phyloP scores from a whole-genome alignment of 352 stramenopile genomes.

The Phytophthora syringae region DNA sequence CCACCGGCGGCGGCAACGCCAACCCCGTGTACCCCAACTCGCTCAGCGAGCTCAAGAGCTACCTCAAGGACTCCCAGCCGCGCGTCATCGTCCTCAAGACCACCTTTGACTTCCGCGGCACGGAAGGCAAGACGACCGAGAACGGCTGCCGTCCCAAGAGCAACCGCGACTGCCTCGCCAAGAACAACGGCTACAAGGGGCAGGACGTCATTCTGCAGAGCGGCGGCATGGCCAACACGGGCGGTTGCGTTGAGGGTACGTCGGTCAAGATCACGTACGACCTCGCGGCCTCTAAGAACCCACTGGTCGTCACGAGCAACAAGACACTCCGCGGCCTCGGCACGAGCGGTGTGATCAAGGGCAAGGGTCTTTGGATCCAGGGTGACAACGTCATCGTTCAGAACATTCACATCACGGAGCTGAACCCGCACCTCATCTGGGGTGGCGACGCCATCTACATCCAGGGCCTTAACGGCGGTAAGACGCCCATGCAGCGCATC shows the following conservation, averaged over 20 bases:
- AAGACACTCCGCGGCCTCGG: slow-evolving; percentile 40
- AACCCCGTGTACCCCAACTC: slow-evolving; percentile 30
- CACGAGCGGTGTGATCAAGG: slow-evolving; percentile 35
- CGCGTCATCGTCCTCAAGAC: slow-evolving; percentile 40
- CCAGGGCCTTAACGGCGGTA: not conserved
- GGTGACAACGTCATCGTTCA: slow-evolving; percentile 44
- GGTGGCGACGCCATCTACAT: slow-evolving; percentile 34
- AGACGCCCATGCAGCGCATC: slow-evolving; percentile 8
- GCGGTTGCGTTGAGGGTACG: no score
- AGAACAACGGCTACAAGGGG: slow-evolving; percentile 46
- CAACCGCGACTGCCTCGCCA: slow-evolving; percentile 35
- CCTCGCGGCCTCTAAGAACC: slow-evolving; percentile 13
- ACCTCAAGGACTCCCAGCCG: slow-evolving; percentile 25
- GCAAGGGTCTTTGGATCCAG: slow-evolving; percentile 33
- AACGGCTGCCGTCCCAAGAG: slow-evolving; percentile 26
- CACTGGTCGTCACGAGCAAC: slow-evolving; percentile 22
- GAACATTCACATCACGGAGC: slow-evolving; percentile 44
- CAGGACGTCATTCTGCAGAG: slow-evolving; percentile 42
- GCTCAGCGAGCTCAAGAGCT: slow-evolving; percentile 23
- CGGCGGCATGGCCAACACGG: slow-evolving; percentile 4
- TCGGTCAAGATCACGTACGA: slow-evolving; percentile 27
- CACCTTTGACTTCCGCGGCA: slow-evolving; percentile 33
- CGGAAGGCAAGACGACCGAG: slow-evolving; percentile 31
- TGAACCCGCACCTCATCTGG: slow-evolving; percentile 40
- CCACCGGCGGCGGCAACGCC: slow-evolving; percentile 31